Percentiles rank a stretch among this genome's conserved stretches.
Conservation (phyloP, 257 asterid species). For the Solanum dulcamara region DNA sequence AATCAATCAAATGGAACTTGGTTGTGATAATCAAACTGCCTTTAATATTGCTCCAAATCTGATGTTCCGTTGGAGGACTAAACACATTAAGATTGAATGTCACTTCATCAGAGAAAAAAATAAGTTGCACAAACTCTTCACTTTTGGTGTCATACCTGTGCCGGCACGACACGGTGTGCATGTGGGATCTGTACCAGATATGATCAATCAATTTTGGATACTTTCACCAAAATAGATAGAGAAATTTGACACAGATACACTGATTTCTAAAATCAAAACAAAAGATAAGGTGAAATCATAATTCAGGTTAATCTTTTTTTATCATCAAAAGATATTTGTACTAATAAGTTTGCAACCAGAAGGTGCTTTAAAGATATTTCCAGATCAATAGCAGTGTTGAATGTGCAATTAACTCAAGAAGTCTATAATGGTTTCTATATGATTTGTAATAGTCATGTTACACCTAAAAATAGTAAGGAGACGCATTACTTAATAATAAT, state of each 20-base stretch:
- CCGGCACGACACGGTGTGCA: neutral
- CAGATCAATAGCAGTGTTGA: neutral
- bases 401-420: neutral
- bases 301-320: neutral
- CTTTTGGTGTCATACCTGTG: neutral
- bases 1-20: neutral
- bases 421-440: neutral
- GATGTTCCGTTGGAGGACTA: neutral
- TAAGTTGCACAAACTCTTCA: neutral
- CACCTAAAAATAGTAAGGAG: neutral
- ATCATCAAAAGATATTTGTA: neutral
- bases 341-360: neutral
- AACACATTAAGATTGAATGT: neutral
- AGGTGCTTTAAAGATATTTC: neutral
- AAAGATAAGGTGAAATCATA: neutral
- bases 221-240: neutral
- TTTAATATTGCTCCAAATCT: neutral
- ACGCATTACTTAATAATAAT: neutral
- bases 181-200: neutral
- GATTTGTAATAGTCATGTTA: neutral
- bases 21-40: neutral
- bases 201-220: neutral
- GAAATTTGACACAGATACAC: neutral
- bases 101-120: neutral
- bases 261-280: neutral